Evolutionary conservation across 225 moss, liverwort and hornwort species (phyloP).

Genomic region (Straminergon stramineum): DNA sequence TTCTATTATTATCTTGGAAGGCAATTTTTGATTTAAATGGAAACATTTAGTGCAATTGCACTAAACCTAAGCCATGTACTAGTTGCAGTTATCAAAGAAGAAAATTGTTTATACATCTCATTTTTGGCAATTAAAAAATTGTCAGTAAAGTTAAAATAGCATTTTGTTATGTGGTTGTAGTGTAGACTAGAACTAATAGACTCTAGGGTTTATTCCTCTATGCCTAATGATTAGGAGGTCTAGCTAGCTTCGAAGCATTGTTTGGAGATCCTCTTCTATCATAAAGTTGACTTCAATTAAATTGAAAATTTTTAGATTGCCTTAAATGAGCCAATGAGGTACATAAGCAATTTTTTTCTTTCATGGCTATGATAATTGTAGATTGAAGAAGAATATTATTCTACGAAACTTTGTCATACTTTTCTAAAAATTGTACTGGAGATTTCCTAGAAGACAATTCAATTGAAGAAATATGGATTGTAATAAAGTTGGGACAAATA

Average conservation of each 20-base stretch:
- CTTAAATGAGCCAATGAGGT: too few species aligned
- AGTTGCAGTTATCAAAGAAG: neutral
- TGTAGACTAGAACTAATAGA: neutral
- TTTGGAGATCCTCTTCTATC: neutral
- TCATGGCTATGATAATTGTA: too few species aligned
- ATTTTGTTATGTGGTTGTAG: neutral
- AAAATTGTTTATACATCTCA: neutral
- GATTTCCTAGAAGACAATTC: neutral
- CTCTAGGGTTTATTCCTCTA: fast-evolving
- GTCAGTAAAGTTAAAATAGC: neutral
- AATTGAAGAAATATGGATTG: neutral
- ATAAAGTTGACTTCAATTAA: neutral
- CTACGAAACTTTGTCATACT: too few species aligned
- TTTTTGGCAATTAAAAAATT: neutral
- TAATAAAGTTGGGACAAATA: neutral
- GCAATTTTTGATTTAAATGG: neutral
- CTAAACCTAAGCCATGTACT: neutral
- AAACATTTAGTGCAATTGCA: neutral
- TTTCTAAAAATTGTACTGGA: neutral
- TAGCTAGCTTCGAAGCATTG: fast-evolving
- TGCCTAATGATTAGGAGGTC: neutral
- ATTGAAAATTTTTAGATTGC: too few species aligned
- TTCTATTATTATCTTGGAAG: too few species aligned
- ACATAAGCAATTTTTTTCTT: neutral
- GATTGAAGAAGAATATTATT: too few species aligned